Evolutionary conservation across 1,284 basidiomycete species (phyloP).

Genomic region (Pterulicium gracile): DNA sequence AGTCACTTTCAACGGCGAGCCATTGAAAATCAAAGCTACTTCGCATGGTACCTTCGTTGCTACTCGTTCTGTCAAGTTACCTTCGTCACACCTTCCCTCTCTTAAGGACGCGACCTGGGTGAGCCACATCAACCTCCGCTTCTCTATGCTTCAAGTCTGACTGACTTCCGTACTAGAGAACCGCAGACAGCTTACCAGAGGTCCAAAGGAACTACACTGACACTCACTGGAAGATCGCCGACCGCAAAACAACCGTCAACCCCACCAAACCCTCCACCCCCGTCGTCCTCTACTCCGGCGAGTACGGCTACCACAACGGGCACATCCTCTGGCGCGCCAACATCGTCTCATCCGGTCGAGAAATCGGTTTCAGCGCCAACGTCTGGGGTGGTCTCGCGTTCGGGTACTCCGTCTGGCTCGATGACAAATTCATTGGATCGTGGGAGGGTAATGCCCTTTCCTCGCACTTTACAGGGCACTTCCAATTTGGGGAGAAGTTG

Average conservation of each 20-base stretch:
- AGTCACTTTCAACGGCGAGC: slow-evolving; percentile 29
- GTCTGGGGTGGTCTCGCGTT: slow-evolving; percentile 37
- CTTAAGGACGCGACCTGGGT: slow-evolving; percentile 26
- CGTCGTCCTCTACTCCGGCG: slow-evolving; percentile 35
- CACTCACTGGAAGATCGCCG: slow-evolving; percentile 25
- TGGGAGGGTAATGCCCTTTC: slow-evolving; percentile 29
- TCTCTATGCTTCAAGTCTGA: neutral
- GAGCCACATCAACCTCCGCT: slow-evolving; percentile 5
- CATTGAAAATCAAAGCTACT: slow-evolving; percentile 21
- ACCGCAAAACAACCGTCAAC: slow-evolving; percentile 26
- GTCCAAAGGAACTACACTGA: slow-evolving; percentile 24
- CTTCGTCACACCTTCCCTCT: slow-evolving; percentile 21
- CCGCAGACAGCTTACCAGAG: slow-evolving; percentile 27
- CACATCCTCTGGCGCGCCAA: slow-evolving; percentile 43
- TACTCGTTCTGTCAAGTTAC: slow-evolving; percentile 17
- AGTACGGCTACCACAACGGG: slow-evolving; percentile 47
- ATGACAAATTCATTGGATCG: slow-evolving; percentile 35
- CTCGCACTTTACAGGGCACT: slow-evolving; percentile 22
- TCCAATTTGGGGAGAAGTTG: slow-evolving; percentile 22
- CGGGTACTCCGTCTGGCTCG: slow-evolving; percentile 38
- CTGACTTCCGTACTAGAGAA: slow-evolving; percentile 17
- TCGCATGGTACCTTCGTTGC: slow-evolving; percentile 26
- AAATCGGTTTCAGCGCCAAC: slow-evolving; percentile 27
- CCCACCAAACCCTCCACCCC: slow-evolving; percentile 23
- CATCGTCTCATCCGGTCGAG: slow-evolving; percentile 30